Evolutionary conservation across 805 yeast genomes (phyloP).

Genomic region (Blastobotrys mokoenaii): DNA sequence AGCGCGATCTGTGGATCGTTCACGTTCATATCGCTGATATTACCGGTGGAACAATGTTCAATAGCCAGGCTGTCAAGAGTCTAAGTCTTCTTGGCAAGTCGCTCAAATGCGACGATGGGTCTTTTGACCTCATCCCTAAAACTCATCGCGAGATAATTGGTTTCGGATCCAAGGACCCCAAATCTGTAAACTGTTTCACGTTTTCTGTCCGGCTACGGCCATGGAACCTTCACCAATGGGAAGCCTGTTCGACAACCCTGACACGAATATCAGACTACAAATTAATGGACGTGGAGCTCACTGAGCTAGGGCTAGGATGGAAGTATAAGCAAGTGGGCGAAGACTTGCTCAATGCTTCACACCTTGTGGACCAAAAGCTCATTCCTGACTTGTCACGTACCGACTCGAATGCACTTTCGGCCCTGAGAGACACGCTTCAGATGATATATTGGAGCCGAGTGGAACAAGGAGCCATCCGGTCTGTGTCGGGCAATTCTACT

Average conservation of each 20-base stretch:
- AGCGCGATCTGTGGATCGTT: constrained; percentile 4
- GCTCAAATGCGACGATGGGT: neutral
- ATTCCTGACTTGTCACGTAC: neutral
- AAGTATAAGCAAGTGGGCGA: neutral
- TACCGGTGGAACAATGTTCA: neutral
- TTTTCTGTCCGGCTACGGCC: constrained; percentile 7
- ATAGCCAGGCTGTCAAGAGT: neutral
- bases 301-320: constrained; percentile 5
- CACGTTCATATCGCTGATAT: constrained; percentile 13
- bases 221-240: constrained; percentile 5
- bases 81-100: neutral
- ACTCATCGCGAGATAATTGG: neutral
- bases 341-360: neutral
- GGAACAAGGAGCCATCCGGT: neutral
- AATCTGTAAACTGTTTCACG: constrained; percentile 7
- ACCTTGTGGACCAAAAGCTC: neutral
- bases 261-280: neutral
- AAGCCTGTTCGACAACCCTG: neutral
- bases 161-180: constrained; percentile 1
- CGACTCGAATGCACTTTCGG: neutral
- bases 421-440: neutral
- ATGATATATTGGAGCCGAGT: neutral
- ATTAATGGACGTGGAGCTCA: constrained; percentile 1
- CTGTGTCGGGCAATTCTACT: too few relatives aligned
- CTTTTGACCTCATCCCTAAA: constrained; percentile 3